Evolutionary conservation across 306 rosid genomes (phyloP).

Genomic region (Crotalaria pallida): DNA sequence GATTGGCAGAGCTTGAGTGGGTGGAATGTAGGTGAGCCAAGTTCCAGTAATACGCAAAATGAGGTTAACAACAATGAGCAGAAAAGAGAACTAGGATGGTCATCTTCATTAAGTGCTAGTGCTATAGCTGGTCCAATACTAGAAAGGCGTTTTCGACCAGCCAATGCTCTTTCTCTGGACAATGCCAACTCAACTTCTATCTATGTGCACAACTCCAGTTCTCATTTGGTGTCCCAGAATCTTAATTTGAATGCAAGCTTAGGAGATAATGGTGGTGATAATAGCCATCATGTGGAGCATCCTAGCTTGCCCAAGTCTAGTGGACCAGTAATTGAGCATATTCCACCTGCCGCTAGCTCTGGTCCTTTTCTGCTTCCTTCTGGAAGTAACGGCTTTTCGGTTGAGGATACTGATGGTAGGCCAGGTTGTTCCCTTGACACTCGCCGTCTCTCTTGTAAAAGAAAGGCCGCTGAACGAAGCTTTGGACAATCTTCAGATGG

Average conservation of each 20-base stretch:
- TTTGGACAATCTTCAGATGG: conserved; percentile 61
- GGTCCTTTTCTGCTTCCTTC: conserved; percentile 60
- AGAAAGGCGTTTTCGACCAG: conserved; percentile 47
- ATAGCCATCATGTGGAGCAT: conserved; percentile 42
- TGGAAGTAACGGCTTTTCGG: conserved; percentile 38
- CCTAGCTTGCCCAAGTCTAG: conserved; percentile 51
- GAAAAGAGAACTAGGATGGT: conserved; percentile 70
- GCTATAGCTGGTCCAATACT: conserved; percentile 45
- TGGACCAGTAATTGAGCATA: conserved; percentile 48
- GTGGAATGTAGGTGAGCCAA: conserved; percentile 86
- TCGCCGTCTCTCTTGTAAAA: conserved; percentile 68
- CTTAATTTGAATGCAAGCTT: conserved; percentile 63
- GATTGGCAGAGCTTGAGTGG: conserved; percentile 59
- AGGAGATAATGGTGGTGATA: conserved; percentile 34
- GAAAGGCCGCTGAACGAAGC: conserved; percentile 74
- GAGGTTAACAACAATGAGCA: conserved; percentile 48
- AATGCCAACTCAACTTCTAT: conserved; percentile 46
- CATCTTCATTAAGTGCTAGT: conserved; percentile 48
- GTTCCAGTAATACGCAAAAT: conserved; percentile 58
- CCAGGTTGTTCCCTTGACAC: conserved; percentile 65
- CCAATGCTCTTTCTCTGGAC: conserved; percentile 45
- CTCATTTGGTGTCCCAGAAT: conserved; percentile 44
- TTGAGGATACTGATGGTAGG: conserved; percentile 54
- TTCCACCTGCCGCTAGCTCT: conserved; percentile 39
- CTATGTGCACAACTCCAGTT: conserved; percentile 45